Percentiles rank a stretch among this genome's conserved stretches.
Evolutionary conservation across 495 filamentous ascomycete species (phyloP).

Genomic region (Haplographium delicatum): DNA sequence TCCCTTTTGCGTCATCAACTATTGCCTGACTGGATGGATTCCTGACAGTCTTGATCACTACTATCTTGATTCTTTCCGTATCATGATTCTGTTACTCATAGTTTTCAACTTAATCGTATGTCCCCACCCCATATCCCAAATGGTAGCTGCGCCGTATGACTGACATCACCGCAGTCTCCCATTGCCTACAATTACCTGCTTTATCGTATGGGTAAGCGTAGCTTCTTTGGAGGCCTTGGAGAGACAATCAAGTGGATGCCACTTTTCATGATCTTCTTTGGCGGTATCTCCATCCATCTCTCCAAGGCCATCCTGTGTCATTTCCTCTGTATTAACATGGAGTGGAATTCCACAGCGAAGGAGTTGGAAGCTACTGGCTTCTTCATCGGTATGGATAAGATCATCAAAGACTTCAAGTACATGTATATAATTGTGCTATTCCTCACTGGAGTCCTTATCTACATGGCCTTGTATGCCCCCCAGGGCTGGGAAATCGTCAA

Average conservation of each 20-base stretch:
- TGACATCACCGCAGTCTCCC: not conserved
- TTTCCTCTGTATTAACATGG: slow-evolving; percentile 57
- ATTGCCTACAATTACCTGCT: slow-evolving; percentile 12
- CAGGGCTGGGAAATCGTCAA: slow-evolving; percentile 31
- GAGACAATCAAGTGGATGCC: slow-evolving; percentile 60
- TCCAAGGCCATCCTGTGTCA: slow-evolving; percentile 53
- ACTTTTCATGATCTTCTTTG: slow-evolving; percentile 56
- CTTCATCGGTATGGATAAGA: slow-evolving; percentile 16
- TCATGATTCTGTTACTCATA: slow-evolving; percentile 40
- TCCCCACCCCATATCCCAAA: not conserved
- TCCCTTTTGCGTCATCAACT: slow-evolving; percentile 55
- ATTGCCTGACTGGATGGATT: slow-evolving; percentile 51
- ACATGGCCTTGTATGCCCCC: slow-evolving; percentile 28
- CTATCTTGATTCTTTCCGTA: slow-evolving; percentile 48
- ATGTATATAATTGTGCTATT: slow-evolving; percentile 14
- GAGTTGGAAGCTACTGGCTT: slow-evolving; percentile 42
- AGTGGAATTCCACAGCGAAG: slow-evolving; percentile 56
- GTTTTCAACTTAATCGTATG: slow-evolving; percentile 29
- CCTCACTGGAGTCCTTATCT: slow-evolving; percentile 22
- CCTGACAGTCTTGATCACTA: slow-evolving; percentile 43
- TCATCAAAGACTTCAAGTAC: slow-evolving; percentile 17
- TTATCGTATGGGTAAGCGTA: slow-evolving; percentile 14
- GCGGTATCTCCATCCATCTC: slow-evolving; percentile 56
- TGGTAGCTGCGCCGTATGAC: not conserved
- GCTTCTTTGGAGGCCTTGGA: slow-evolving; percentile 31